Conservation (phyloP, 106 monocot species). For the Hemerocallis citrina region DNA sequence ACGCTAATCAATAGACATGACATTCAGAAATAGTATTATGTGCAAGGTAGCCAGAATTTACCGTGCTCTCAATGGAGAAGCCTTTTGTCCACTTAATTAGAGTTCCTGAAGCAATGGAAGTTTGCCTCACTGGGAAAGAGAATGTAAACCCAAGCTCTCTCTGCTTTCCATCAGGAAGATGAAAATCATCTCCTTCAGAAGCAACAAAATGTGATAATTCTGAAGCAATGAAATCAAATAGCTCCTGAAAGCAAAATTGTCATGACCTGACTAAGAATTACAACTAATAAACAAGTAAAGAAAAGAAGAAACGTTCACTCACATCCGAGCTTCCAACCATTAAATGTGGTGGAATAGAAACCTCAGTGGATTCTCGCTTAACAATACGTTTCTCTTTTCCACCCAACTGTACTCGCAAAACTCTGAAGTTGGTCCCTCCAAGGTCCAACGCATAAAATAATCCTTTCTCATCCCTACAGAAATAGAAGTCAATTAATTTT, state of each 20-base stretch:
- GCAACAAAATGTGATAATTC: constrained; percentile 70
- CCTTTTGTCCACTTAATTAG: constrained; percentile 98
- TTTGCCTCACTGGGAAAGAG: constrained; percentile 92
- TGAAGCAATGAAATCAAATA: constrained; percentile 90
- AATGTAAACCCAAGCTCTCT: constrained; percentile 98
- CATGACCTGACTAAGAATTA: background rate
- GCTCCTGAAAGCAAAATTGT: constrained; percentile 44
- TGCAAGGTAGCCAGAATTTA: constrained; percentile 14
- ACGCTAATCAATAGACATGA: background rate
- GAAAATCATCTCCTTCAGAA: constrained; percentile 57
- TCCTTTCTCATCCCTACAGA: constrained; percentile 64
- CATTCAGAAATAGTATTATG: background rate
- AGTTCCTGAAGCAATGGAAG: constrained; percentile 76
- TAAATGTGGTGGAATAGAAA: constrained; percentile 71
- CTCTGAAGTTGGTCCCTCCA: constrained; percentile 92
- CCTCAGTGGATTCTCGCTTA: constrained; percentile 56
- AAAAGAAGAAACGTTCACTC: constrained; percentile 7
- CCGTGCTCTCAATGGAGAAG: constrained; percentile 75
- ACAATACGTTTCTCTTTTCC: constrained; percentile 60
- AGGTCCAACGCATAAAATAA: constrained; percentile 91
- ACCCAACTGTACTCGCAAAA: constrained; percentile 67
- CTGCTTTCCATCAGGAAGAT: constrained; percentile 54
- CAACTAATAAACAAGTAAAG: background rate
- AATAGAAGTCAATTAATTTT: background rate
- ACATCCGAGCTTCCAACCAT: constrained; percentile 72